Conservation (phyloP, 192 early-diverging fungal genomes). For the Rhizophagus prolifer region DNA sequence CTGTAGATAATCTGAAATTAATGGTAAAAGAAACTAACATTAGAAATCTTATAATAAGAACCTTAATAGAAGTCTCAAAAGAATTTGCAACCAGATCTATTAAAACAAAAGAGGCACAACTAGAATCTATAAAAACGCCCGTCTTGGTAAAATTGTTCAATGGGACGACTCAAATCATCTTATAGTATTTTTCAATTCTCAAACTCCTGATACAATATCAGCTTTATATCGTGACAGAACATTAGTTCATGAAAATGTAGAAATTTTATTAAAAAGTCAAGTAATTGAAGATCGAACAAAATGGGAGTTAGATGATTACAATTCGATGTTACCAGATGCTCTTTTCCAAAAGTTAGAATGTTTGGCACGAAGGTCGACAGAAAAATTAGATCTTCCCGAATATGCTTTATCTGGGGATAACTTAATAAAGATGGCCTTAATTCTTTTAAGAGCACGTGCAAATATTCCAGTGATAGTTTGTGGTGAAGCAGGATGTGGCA, state of each 20-base stretch:
- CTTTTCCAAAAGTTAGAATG: neutral
- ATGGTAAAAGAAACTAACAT: slow-evolving; percentile 21
- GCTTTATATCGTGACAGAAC: slow-evolving; percentile 13
- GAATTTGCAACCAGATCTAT: slow-evolving; percentile 19
- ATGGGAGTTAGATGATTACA: neutral
- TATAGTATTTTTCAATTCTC: slow-evolving; percentile 21
- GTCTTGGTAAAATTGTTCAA: neutral
- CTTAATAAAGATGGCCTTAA: slow-evolving; percentile 23
- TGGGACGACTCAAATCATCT: neutral
- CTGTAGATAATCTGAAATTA: slow-evolving; percentile 24
- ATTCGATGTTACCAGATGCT: neutral
- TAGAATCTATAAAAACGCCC: neutral
- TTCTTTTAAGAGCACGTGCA: neutral
- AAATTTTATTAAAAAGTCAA: neutral
- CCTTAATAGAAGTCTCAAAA: slow-evolving; percentile 6
- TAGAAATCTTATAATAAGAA: slow-evolving; percentile 4
- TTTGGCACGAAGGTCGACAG: slow-evolving; percentile 14
- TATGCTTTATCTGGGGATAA: neutral
- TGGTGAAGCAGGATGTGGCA: too few species aligned
- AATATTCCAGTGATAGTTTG: slow-evolving; percentile 7
- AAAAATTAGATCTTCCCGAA: neutral
- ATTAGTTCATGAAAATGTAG: neutral
- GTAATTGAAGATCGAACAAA: neutral
- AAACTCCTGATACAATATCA: neutral
- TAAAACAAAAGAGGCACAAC: neutral